Conservation (phyloP, 495 filamentous ascomycete genomes). For the Xylaria acuta region DNA sequence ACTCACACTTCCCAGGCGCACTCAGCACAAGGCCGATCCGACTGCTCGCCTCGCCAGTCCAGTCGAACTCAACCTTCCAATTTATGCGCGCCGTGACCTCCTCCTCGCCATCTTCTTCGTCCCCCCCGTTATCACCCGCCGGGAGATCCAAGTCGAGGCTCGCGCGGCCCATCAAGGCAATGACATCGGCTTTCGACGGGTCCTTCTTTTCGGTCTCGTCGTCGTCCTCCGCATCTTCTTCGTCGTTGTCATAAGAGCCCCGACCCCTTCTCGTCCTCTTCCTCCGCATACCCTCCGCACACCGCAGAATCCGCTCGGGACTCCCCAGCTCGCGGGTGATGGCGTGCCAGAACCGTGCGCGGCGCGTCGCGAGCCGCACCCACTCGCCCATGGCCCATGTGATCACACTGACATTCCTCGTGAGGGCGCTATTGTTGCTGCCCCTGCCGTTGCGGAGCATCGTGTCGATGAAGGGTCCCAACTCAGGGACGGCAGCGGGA, state of each 20-base stretch:
- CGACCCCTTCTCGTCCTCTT: conserved; percentile 33
- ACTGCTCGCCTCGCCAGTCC: conserved; percentile 67
- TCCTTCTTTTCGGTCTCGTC: conserved; percentile 17
- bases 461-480: conserved; percentile 48
- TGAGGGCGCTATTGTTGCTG: conserved; percentile 41
- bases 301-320: conserved; percentile 35
- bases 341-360: conserved; percentile 55
- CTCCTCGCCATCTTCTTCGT: neutral
- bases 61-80: conserved; percentile 67
- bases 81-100: conserved; percentile 49
- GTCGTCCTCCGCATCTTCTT: conserved; percentile 26
- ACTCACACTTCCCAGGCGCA: conserved; percentile 61
- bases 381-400: conserved; percentile 62
- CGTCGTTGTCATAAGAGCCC: conserved; percentile 20
- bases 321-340: conserved; percentile 49
- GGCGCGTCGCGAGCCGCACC: conserved; percentile 50
- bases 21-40: conserved; percentile 52
- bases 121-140: neutral
- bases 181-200: conserved; percentile 33
- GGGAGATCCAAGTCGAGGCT: conserved; percentile 50
- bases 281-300: conserved; percentile 36
- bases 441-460: conserved; percentile 29
- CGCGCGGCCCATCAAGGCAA: conserved; percentile 52
- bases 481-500: conserved; percentile 48
- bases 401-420: conserved; percentile 53